phyloP scores from a whole-genome alignment of 2,329 filamentous ascomycete species.

The Davidsoniella virescens region DNA sequence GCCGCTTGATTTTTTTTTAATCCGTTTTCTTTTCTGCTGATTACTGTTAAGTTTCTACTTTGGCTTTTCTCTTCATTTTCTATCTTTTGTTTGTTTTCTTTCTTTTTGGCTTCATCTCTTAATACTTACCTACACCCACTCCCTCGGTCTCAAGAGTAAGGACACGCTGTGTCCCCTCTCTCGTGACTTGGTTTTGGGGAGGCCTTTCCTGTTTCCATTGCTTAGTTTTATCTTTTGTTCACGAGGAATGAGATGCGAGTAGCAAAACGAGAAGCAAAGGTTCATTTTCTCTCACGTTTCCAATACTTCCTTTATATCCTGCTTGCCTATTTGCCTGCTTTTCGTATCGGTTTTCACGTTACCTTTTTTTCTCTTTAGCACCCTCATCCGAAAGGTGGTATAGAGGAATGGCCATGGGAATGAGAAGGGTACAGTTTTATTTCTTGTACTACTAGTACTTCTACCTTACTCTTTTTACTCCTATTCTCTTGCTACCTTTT shows the following conservation, averaged over 20 bases:
- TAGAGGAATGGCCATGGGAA: too few relatives aligned
- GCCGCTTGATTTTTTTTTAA: neutral
- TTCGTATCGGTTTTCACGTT: neutral
- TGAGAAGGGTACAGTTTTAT: too few relatives aligned
- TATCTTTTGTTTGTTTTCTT: conserved; percentile 1
- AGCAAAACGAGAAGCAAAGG: conserved; percentile 1
- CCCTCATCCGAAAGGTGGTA: too few relatives aligned
- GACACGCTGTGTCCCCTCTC: too few relatives aligned
- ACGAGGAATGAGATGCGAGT: neutral
- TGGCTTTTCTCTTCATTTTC: neutral
- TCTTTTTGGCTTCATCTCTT: neutral
- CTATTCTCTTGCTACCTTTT: neutral
- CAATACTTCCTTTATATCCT: neutral
- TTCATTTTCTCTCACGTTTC: conserved; percentile 1
- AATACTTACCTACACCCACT: too few relatives aligned
- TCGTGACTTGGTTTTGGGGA: too few relatives aligned
- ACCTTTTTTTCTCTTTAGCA: neutral
- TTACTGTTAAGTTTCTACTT: neutral
- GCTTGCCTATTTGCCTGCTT: too few relatives aligned
- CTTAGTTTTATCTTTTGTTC: neutral
- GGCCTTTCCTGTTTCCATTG: neutral
- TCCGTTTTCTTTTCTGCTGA: neutral
- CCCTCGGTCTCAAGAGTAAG: too few relatives aligned
- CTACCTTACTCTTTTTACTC: neutral
- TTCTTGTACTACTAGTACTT: too few relatives aligned